Conservation (phyloP, 805 yeast species). For the Candida maris region DNA sequence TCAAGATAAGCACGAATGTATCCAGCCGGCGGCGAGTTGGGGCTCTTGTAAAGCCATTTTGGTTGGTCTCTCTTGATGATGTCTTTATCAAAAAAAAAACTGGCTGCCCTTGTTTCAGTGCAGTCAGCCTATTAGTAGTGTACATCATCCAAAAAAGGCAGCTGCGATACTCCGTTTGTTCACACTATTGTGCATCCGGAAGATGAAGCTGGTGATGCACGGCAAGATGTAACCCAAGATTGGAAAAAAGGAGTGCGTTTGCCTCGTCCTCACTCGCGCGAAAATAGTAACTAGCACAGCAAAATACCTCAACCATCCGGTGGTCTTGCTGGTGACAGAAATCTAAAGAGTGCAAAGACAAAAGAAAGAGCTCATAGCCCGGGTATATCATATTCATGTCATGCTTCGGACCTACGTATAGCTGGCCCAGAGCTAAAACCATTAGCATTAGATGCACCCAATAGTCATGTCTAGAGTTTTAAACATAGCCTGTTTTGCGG, state of each 20-base stretch:
- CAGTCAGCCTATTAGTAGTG: conserved; percentile 3
- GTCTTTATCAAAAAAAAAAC: conserved; percentile 1
- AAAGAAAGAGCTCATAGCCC: conserved; percentile 4
- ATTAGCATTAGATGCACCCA: conserved; percentile 4
- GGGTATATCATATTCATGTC: background rate
- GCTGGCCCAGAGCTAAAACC: conserved; percentile 7
- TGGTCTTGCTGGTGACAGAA: conserved; percentile 2
- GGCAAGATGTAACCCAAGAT: conserved; percentile 2
- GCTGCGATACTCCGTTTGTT: conserved; percentile 1
- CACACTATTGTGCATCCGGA: background rate
- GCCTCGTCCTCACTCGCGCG: conserved; percentile 5
- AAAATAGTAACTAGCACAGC: conserved; percentile 4
- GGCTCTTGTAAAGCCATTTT: background rate
- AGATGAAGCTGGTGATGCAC: conserved; percentile 2
- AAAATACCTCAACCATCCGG: conserved; percentile 3
- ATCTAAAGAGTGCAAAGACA: conserved; percentile 1
- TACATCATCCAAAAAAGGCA: conserved; percentile 3
- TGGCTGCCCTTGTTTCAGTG: conserved; percentile 4
- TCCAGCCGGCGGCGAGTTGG: conserved; percentile 1
- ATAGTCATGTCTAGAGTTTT: conserved; percentile 1
- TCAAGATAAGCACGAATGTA: conserved; percentile 1
- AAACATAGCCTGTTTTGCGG: background rate
- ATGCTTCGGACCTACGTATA: background rate
- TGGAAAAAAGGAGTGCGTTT: conserved; percentile 4
- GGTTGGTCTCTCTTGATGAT: conserved; percentile 1